Percentiles rank a stretch among this genome's conserved stretches.
Evolutionary conservation across 441 rosid species (phyloP).

Genomic region (Codiaeum variegatum): DNA sequence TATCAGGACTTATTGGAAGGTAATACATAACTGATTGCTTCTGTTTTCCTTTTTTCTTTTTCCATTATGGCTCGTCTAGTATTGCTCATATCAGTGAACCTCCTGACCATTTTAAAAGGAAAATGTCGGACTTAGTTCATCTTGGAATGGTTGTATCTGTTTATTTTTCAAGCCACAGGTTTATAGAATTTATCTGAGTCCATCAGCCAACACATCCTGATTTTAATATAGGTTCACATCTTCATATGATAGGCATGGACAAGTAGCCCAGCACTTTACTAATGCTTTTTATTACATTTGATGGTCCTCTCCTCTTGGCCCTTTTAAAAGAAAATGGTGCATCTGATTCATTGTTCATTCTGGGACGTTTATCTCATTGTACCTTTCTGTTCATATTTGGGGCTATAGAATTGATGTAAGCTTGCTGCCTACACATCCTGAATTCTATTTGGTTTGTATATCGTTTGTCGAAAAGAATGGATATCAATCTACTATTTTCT

Average conservation of each 20-base stretch:
- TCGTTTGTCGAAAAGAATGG: neutral
- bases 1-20: slow-evolving; percentile 90
- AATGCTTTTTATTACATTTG: too few relatives aligned
- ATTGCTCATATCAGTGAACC: neutral
- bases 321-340: neutral
- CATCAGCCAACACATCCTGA: neutral
- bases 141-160: neutral
- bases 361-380: neutral
- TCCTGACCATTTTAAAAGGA: neutral
- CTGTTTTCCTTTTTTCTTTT: neutral
- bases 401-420: too few relatives aligned
- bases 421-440: neutral
- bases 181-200: neutral
- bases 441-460: neutral
- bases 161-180: neutral
- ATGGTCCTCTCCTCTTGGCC: too few relatives aligned
- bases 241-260: too few relatives aligned
- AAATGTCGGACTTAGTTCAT: neutral
- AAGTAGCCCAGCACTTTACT: too few relatives aligned
- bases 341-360: neutral
- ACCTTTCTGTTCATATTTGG: neutral
- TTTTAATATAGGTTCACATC: neutral
- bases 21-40: slow-evolving; percentile 25
- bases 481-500: neutral
- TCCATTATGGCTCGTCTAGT: neutral